phyloP scores from a whole-genome alignment of 129 eudicot species.

The Centella asiatica region DNA sequence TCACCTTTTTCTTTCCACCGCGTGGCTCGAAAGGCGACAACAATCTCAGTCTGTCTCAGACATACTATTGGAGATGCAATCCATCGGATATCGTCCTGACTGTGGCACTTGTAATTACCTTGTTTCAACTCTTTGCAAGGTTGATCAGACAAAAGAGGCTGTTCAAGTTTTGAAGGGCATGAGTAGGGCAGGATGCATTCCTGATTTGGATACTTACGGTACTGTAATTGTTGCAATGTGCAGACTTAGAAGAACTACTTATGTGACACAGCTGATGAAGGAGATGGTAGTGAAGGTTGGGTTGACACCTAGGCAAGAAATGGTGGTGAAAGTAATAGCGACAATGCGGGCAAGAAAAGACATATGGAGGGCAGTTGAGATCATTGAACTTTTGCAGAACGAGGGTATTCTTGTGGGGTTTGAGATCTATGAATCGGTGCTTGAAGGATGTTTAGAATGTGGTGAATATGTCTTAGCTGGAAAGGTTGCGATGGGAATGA shows the following conservation, averaged over 20 bases:
- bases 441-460: slow-evolving; percentile 65
- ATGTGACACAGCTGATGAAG: slow-evolving; percentile 32
- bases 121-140: slow-evolving; percentile 56
- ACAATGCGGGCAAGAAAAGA: slow-evolving; percentile 60
- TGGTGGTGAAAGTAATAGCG: slow-evolving; percentile 34
- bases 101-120: slow-evolving; percentile 70
- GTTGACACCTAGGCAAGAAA: slow-evolving; percentile 56
- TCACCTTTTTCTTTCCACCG: slow-evolving; percentile 52
- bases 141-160: slow-evolving; percentile 56
- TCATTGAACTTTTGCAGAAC: slow-evolving; percentile 53
- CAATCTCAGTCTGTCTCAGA: slow-evolving; percentile 26
- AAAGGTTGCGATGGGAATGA: slow-evolving; percentile 56
- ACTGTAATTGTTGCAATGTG: slow-evolving; percentile 47
- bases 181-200: slow-evolving; percentile 55
- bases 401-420: slow-evolving; percentile 46
- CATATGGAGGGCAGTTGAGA: slow-evolving; percentile 47
- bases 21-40: slow-evolving; percentile 48
- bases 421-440: slow-evolving; percentile 56
- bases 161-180: slow-evolving; percentile 48
- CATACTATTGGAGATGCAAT: slow-evolving; percentile 47
- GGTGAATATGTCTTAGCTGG: slow-evolving; percentile 58
- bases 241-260: slow-evolving; percentile 31
- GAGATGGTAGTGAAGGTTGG: slow-evolving; percentile 56
- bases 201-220: slow-evolving; percentile 65
- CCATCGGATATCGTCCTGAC: slow-evolving; percentile 61